Evolutionary conservation across 1,284 basidiomycete species (phyloP).

Genomic region (Marasmius oreades): DNA sequence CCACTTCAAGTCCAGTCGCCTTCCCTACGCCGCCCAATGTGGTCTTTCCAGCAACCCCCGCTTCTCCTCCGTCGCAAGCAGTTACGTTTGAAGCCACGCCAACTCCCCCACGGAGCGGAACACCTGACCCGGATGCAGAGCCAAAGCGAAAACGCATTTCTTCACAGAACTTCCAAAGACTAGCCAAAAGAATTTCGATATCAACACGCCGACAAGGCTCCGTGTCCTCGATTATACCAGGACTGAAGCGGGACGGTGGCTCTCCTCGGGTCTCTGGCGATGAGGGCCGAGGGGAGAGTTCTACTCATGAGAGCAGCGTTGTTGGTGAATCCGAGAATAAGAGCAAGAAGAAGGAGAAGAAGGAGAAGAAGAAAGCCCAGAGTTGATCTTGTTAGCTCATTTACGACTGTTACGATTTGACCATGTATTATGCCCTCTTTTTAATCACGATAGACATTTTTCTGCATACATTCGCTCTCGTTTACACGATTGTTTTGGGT

Average conservation of each 20-base stretch:
- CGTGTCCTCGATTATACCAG: slow-evolving; percentile 45
- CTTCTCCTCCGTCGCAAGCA: slow-evolving; percentile 27
- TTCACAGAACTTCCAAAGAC: slow-evolving; percentile 77
- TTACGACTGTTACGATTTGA: slow-evolving; percentile 18
- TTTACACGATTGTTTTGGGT: neutral
- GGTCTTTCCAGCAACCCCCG: slow-evolving; percentile 12
- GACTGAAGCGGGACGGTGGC: slow-evolving; percentile 30
- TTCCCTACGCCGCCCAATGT: slow-evolving; percentile 29
- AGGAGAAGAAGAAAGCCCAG: slow-evolving; percentile 41
- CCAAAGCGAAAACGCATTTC: slow-evolving; percentile 74
- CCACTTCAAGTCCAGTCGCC: slow-evolving; percentile 20
- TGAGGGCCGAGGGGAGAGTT: slow-evolving; percentile 24
- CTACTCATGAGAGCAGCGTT: slow-evolving; percentile 45
- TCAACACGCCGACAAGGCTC: slow-evolving; percentile 57
- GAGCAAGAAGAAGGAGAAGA: slow-evolving; percentile 49
- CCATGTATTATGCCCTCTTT: slow-evolving; percentile 10
- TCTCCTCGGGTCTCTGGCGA: slow-evolving; percentile 38
- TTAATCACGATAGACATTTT: slow-evolving; percentile 10
- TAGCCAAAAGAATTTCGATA: slow-evolving; percentile 70
- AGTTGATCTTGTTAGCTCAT: slow-evolving; percentile 12
- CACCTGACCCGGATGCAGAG: slow-evolving; percentile 68
- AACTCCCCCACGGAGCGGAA: slow-evolving; percentile 46
- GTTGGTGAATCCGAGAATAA: slow-evolving; percentile 42
- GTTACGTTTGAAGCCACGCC: slow-evolving; percentile 52
- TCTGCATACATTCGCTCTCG: slow-evolving; percentile 5